Evolutionary conservation across 305 asterid genomes (phyloP).

Genomic region (Lippia alba): DNA sequence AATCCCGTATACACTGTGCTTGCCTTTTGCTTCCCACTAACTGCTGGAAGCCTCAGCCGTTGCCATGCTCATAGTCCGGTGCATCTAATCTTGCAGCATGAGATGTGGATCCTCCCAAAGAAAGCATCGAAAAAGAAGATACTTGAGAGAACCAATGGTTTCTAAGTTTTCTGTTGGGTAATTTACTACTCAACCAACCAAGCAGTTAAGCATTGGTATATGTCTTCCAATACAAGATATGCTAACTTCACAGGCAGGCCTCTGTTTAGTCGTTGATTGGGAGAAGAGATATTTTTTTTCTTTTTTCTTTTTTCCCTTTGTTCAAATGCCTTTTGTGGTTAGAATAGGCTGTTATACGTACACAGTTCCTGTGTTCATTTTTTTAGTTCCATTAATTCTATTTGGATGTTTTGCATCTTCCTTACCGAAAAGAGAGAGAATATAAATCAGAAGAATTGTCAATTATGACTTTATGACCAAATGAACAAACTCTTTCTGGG

Average conservation of each 20-base stretch:
- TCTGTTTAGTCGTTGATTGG: background rate
- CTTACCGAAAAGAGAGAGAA: too few species aligned
- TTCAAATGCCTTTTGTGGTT: background rate
- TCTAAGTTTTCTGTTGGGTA: background rate
- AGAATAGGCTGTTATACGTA: constrained; percentile 4
- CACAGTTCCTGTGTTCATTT: background rate
- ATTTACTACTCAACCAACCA: background rate
- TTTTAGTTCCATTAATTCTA: constrained; percentile 7
- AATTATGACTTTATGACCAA: too few species aligned
- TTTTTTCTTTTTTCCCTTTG: background rate
- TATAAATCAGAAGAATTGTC: too few species aligned
- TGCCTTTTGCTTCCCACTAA: background rate
- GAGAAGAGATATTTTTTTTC: background rate
- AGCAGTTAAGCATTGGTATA: constrained; percentile 4
- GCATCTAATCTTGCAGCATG: constrained; percentile 19
- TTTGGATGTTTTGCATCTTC: background rate
- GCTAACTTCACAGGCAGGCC: background rate
- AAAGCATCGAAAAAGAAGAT: constrained; percentile 12
- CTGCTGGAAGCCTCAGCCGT: constrained; percentile 28
- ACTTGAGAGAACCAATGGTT: background rate
- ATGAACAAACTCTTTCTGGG: too few species aligned
- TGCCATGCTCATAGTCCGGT: constrained; percentile 22
- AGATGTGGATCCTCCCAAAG: too few species aligned
- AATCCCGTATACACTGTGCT: background rate
- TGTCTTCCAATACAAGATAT: background rate